Evolutionary conservation across 148 eudicot species (phyloP), one percentile per base, ranked within the genome.

Genomic region (Chenopodium berlandieri): DNA sequence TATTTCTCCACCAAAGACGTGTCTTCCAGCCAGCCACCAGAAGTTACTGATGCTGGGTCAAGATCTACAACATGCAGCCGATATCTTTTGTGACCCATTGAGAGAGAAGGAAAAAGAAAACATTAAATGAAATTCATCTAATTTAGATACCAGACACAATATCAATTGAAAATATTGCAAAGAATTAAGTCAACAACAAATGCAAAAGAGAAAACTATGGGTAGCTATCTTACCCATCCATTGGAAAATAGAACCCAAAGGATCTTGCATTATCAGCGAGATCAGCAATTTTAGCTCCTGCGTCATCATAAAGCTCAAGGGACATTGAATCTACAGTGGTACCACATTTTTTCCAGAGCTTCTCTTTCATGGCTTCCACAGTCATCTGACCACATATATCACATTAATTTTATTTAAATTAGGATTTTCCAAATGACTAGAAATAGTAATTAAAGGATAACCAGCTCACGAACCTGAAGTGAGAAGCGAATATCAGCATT

Each of bases 11-110:
- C 98, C 79, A 90, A 85, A 27, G 99, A 94, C 23, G 97, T 92
- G 87, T 96, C 97, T 68, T 96, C 99, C 74, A 96, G 88, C 98
- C 97, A 95, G 82, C 97, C 97, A 77, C 97, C 98, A 80, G 97
- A 91, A 73, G 98, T 94, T 31, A 96, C 89, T 27, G 98, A 96
- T 74, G 97, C 88, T 40, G 99, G 99, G 78, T 96, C 98, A 62
- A 91, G 92, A 89, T 96, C 99, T 73, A 94, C 84, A 78, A 96
- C 86, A 81, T 94, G 97, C 83, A 96, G 85, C 84, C 93, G 92
- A 66, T 80, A 94, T 83, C 99, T 95, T 79, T 71, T 9, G 65
- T 23, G 73, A 32, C 48, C 73, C 76, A 73, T 22, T 20, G 27
- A 14, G 14, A 1, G 75, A 22, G 2, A n/a, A 46, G n/a, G 47